Conservation (phyloP, 2,329 filamentous ascomycete species). For the Westerdykella sp. region DNA sequence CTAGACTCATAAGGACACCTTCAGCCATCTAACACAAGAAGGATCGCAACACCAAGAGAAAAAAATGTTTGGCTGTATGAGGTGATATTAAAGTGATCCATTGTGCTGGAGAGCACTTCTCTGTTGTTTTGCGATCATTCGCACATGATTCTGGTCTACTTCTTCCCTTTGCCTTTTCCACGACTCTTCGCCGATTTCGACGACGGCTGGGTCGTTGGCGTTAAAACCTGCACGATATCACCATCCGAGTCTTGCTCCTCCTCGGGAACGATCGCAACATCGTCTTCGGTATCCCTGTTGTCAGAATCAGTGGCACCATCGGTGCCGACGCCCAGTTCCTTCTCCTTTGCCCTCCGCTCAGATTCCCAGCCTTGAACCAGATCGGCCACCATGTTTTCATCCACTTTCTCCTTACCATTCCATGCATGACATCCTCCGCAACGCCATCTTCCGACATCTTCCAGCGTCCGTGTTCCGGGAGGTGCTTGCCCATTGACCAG, state of each 20-base stretch:
- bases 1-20: too few relatives aligned
- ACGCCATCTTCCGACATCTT: slow-evolving; percentile 80
- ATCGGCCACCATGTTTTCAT: slow-evolving; percentile 55
- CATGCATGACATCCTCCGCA: slow-evolving; percentile 76
- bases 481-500: slow-evolving; percentile 95
- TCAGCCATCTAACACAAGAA: too few relatives aligned
- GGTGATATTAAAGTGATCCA: too few relatives aligned
- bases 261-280: slow-evolving; percentile 9
- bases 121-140: too few relatives aligned
- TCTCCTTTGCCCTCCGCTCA: slow-evolving; percentile 46
- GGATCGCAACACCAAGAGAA: too few relatives aligned
- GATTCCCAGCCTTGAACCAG: slow-evolving; percentile 35
- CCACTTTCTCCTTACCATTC: slow-evolving; percentile 76
- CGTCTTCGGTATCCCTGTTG: slow-evolving; percentile 21
- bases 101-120: too few relatives aligned
- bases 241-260: slow-evolving; percentile 16
- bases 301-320: slow-evolving; percentile 15
- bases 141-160: slow-evolving; percentile 8
- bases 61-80: too few relatives aligned
- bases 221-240: slow-evolving; percentile 15
- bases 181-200: slow-evolving; percentile 40
- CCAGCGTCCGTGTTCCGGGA: slow-evolving; percentile 68
- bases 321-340: slow-evolving; percentile 5
- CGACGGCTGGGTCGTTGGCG: slow-evolving; percentile 23
- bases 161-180: slow-evolving; percentile 37